Evolutionary conservation across 2,329 filamentous ascomycete species (phyloP).

Genomic region (Cladorrhinum sp.): DNA sequence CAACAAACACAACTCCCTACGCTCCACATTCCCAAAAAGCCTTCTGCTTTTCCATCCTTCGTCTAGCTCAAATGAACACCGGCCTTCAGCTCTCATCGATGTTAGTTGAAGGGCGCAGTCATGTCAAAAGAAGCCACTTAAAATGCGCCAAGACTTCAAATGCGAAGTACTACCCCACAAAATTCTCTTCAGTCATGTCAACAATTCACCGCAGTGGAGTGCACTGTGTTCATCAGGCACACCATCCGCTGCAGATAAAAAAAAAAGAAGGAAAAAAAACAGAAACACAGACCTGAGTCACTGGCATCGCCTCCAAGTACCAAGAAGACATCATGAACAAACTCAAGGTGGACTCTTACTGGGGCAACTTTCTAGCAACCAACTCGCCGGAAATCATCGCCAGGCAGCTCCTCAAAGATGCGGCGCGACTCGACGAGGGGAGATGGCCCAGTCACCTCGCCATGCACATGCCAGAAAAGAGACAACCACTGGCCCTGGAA

Average conservation of each 20-base stretch:
- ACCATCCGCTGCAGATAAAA: no score
- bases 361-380: constrained; percentile 4
- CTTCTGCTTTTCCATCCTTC: no score
- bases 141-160: neutral
- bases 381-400: constrained; percentile 5
- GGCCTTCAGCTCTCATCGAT: no score
- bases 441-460: constrained; percentile 7
- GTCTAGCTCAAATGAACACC: no score
- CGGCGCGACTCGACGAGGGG: constrained; percentile 1
- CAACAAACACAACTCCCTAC: no score
- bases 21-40: no score
- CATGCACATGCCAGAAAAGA: constrained; percentile 1
- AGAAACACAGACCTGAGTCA: neutral
- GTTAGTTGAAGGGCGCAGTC: no score
- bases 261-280: no score
- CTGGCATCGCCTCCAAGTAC: neutral
- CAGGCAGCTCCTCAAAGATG: constrained; percentile 12
- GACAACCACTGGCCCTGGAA: neutral
- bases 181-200: neutral
- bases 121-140: neutral
- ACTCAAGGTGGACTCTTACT: constrained; percentile 1
- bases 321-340: neutral
- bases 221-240: neutral
- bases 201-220: neutral
- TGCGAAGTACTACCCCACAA: neutral